These are phyloP conservation scores for Rhynchosporium secalis DNA, from an alignment of 2,329 filamentous ascomycete species.

Conservation along the genomic window DNA sequence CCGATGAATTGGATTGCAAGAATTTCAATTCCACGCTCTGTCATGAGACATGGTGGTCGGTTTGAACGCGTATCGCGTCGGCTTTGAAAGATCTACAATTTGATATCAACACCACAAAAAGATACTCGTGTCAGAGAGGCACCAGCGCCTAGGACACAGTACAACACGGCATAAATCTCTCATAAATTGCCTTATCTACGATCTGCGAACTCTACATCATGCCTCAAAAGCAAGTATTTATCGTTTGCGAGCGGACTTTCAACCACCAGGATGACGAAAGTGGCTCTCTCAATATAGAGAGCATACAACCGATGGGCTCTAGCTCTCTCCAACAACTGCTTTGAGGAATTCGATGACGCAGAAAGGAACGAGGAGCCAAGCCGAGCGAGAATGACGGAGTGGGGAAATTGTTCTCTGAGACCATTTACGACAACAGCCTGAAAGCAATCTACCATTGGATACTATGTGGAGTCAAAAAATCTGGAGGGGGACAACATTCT, in stretches of 20 bases:
- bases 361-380: neutral
- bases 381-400: neutral
- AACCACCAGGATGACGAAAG: neutral
- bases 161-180: neutral
- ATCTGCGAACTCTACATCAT: neutral
- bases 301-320: slow-evolving; percentile 6
- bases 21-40: too few species aligned
- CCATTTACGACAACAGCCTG: neutral
- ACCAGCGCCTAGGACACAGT: neutral
- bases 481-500: neutral
- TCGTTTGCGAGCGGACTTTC: neutral
- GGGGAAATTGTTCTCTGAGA: neutral
- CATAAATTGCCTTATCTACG: neutral
- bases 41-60: too few species aligned
- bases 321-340: neutral
- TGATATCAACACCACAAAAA: too few species aligned
- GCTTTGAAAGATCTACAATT: too few species aligned
- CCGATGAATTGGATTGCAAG: too few species aligned
- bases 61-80: too few species aligned
- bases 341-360: neutral
- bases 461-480: neutral
- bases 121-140: neutral
- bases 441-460: neutral
- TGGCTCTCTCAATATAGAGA: neutral
- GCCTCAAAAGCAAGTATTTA: neutral